Base-by-base conservation (phyloP, 2,329 filamentous ascomycete species). In the Apiospora hydei region DNA sequence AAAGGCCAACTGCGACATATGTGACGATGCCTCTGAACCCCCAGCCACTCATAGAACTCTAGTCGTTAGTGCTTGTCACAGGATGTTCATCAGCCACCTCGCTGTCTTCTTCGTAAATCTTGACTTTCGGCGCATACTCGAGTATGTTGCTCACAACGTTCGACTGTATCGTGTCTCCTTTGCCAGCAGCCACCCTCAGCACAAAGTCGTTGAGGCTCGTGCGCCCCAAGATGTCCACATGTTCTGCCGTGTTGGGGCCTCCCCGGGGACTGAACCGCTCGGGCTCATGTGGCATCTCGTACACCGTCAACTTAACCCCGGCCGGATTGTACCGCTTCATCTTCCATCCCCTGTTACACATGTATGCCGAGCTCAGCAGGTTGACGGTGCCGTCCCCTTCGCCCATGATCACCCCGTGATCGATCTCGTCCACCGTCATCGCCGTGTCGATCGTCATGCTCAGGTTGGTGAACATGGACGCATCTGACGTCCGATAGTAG, bases 361-460 rank as follows among this genome's bases (percentile, higher is more conserved):
- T 98, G 81, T 98, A 99, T 2, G 96, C 96, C 0, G 91, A 90
- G 77, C 93, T 97, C 14, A 99, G 84, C n/a, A 99, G 83, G 75
- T 95, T 97, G 57, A 99, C 96, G 0, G 96, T 99, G 1, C 96
- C 96, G 77, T 99, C 96, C 4, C 96, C 96, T 81, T 98, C 96
- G 49, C 96, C 96, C 87, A 98, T 92, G 46, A 97, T 88, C n/a
- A 99, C 94, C 34, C 96, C 96, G 75, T 93, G 96, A 80, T 99
- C 95, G 5, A 91, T 86, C 3, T 87, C 85, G 21, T 86, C 88
- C 70, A 86, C 85, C 1, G 86, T 92, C 44, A 92, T 80, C 0
- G 84, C 85, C 0, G 91, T 93, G 77, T 94, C 92, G 51, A 94
- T 93, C 2, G 91, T 93, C 76, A 94, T 90, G 77, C 94, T 94